Evolutionary conservation across 306 rosid species (phyloP).

Genomic region (Coriaria nepalensis): DNA sequence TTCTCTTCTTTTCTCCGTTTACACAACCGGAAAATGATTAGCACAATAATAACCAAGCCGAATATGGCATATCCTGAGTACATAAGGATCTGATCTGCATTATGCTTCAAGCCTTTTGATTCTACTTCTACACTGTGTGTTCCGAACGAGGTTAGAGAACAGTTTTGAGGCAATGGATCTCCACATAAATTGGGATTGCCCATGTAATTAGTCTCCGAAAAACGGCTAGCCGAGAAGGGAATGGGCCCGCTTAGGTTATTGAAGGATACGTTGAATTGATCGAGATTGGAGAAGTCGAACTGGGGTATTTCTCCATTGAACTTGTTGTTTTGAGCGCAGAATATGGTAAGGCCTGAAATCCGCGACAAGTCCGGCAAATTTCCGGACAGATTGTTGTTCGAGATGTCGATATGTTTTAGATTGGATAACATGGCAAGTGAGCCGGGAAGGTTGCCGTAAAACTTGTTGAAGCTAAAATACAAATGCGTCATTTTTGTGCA

Average conservation of each 20-base stretch:
- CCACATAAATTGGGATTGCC: conserved; percentile 64
- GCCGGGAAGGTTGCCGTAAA: conserved; percentile 41
- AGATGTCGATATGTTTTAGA: conserved; percentile 44
- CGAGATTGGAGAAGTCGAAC: conserved; percentile 45
- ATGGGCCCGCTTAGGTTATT: conserved; percentile 42
- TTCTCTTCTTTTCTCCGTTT: conserved; percentile 24
- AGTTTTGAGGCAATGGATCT: conserved; percentile 32
- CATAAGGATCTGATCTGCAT: conserved; percentile 24
- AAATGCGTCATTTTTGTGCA: conserved; percentile 47
- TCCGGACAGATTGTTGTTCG: conserved; percentile 40
- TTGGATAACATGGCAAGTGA: conserved; percentile 37
- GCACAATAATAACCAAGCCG: conserved; percentile 22
- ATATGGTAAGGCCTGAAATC: conserved; percentile 47
- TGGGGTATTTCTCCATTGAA: conserved; percentile 37
- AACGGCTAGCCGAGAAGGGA: conserved; percentile 25
- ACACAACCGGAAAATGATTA: conserved; percentile 26
- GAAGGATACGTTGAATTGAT: conserved; percentile 38
- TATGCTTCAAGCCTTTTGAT: conserved; percentile 24
- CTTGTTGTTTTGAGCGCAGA: conserved; percentile 50
- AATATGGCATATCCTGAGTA: conserved; percentile 50
- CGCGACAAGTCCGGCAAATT: conserved; percentile 38
- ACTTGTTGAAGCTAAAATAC: conserved; percentile 30
- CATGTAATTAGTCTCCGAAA: conserved; percentile 33
- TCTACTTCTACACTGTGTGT: not conserved
- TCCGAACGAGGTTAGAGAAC: too few relatives aligned